Base-by-base conservation (phyloP, 441 rosid genomes). In the Syzygium malaccense region DNA sequence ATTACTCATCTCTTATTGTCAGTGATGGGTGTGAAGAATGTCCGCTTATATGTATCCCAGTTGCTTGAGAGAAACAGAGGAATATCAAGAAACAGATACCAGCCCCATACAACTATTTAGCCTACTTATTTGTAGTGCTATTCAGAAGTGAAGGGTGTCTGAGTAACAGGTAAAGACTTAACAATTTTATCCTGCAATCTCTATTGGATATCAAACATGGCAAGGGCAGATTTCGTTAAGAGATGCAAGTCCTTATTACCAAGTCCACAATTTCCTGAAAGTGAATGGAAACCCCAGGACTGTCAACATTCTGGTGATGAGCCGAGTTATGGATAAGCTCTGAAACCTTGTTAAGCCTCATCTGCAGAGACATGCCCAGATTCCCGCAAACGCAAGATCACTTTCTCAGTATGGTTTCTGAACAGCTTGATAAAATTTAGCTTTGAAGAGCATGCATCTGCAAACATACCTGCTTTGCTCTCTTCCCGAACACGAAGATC, bases 261-360 rank as follows among this genome's bases (percentile, higher is more conserved):
- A 93, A 90, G 90, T 98, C 99, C 85, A 95, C 91, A 54, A 97
- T 98, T 92, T 98, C 99, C 94, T 98, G 98, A 91, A 98, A 97
- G 90, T 96, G 98, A 90, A 98, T 98, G 87, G 98, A 98, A 92
- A 98, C 99, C 19, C 98, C 98, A 6, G 99, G 99, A 80, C 96
- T 97, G 49, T 97, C 98, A 88, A 97, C 92, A 93, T 98, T 97
- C 93, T 95, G 99, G 92, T 96, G 95, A 93, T 97, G 95, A 55
- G 99, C 96, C 83, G 99, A 98, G 90, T 98, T 97, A 92, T 98
- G 99, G 80, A 98, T 97, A 89, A 98, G 98, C 91, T 98, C 99
- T 25, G 99, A 98, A 18, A 98, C 99, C 93, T 98, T 98, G 91
- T 97, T 98, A 23, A 98, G 98, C 83, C 99, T 92, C 99, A 97